Percentiles rank a stretch among this genome's conserved stretches.
These are phyloP conservation scores for Apiotrichum laibachii DNA, from an alignment of 1,284 basidiomycete species.

Conservation along the genomic window DNA sequence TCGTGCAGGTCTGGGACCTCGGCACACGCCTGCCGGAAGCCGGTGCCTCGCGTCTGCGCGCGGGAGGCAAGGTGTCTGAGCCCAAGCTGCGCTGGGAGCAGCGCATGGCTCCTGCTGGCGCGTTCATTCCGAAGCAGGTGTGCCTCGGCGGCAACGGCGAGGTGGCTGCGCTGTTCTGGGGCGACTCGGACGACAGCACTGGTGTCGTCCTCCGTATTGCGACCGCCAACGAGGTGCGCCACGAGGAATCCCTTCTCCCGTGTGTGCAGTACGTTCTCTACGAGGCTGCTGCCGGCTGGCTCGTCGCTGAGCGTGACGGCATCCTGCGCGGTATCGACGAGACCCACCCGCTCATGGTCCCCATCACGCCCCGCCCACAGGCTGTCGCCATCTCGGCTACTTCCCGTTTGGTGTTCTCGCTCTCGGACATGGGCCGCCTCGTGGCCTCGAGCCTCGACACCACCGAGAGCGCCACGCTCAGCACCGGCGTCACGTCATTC, in stretches of 20 bases:
- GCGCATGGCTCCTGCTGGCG: constrained; percentile 12
- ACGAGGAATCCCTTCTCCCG: constrained; percentile 4
- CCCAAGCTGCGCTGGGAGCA: constrained; percentile 59
- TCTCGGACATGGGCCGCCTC: constrained; percentile 65
- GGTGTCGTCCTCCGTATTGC: constrained; percentile 10
- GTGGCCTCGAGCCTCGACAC: constrained; percentile 51
- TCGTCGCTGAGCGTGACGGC: constrained; percentile 30
- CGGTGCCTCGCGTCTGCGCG: constrained; percentile 53
- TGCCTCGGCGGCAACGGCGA: constrained; percentile 28
- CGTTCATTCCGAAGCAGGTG: constrained; percentile 37
- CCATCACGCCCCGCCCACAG: constrained; percentile 33
- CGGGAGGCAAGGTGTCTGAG: constrained; percentile 59
- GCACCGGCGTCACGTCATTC: constrained; percentile 74
- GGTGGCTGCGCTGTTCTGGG: constrained; percentile 33
- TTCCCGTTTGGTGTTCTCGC: constrained; percentile 61
- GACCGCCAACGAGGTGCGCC: constrained; percentile 10
- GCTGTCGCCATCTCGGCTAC: constrained; percentile 17
- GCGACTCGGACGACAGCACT: constrained; percentile 4
- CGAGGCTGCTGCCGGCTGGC: constrained; percentile 30
- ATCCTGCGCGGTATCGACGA: constrained; percentile 23
- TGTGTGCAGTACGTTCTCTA: constrained; percentile 33
- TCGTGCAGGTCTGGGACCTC: constrained; percentile 66
- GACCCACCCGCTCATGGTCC: not conserved
- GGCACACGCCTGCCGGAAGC: constrained; percentile 58
- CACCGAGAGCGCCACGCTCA: constrained; percentile 51